Conservation (phyloP, 2,329 filamentous ascomycete species). For the Lachnellula arida region DNA sequence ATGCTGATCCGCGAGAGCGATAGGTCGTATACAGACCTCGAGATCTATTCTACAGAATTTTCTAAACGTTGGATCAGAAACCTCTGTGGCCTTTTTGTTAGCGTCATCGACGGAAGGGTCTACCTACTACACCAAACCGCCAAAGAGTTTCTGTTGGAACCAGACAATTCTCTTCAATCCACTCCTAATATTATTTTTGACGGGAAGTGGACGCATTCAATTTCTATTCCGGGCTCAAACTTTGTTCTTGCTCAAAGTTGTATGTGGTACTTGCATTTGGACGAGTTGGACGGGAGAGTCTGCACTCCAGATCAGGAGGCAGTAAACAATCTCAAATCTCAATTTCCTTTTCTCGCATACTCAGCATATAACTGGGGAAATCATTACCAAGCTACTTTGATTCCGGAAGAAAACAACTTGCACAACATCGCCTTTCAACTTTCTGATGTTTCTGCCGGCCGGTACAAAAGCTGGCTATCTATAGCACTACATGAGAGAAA, state of each 20-base stretch:
- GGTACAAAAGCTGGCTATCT: too few species aligned
- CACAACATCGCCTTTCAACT: too few species aligned
- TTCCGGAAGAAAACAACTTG: neutral
- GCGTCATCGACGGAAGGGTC: slow-evolving; percentile 30
- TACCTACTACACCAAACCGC: slow-evolving; percentile 40
- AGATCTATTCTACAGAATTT: slow-evolving; percentile 15
- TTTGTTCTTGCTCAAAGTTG: neutral
- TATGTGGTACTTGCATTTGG: neutral
- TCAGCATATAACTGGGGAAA: neutral
- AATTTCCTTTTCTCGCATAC: neutral
- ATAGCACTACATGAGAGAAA: too few species aligned
- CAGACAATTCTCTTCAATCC: neutral
- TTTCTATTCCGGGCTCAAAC: neutral
- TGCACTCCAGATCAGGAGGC: too few species aligned
- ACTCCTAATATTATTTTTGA: neutral
- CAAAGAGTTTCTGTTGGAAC: slow-evolving; percentile 33
- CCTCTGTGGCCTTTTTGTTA: slow-evolving; percentile 36
- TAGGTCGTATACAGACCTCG: neutral
- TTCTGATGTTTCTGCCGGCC: too few species aligned
- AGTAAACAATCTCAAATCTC: neutral
- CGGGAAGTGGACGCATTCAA: neutral
- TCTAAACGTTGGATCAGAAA: slow-evolving; percentile 23
- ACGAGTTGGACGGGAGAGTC: too few species aligned
- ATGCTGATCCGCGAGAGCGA: slow-evolving; percentile 11
- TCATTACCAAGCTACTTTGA: neutral